A percentile compares a stretch with the other conserved stretches of the same genome.
Evolutionary conservation across 2,329 filamentous ascomycete species (phyloP).

Genomic region (Curvularia hawaiiensis): DNA sequence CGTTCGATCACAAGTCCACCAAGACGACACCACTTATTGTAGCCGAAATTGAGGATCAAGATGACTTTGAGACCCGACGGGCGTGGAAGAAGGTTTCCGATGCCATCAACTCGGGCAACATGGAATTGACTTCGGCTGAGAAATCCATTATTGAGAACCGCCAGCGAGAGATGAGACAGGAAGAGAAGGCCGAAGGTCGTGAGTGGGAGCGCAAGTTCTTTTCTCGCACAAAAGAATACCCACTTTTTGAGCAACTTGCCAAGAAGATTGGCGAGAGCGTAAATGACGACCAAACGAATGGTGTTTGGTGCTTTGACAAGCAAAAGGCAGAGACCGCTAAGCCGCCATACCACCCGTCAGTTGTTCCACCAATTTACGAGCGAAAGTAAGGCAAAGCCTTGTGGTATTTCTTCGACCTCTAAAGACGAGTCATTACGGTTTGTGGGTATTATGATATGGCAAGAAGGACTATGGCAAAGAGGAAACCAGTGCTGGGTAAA

Average conservation of each 20-base stretch:
- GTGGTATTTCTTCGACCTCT: background rate
- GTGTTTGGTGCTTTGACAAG: slow-evolving; percentile 71
- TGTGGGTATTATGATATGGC: background rate
- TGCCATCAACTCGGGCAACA: slow-evolving; percentile 80
- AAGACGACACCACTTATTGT: slow-evolving; percentile 71
- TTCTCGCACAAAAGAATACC: slow-evolving; percentile 50
- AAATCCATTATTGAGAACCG: slow-evolving; percentile 91
- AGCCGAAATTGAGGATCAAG: slow-evolving; percentile 76
- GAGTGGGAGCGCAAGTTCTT: slow-evolving; percentile 90
- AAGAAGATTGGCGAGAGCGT: slow-evolving; percentile 53
- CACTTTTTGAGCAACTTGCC: slow-evolving; percentile 55
- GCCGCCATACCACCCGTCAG: slow-evolving; percentile 36
- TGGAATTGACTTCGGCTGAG: slow-evolving; percentile 77
- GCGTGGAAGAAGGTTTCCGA: slow-evolving; percentile 87
- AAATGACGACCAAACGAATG: slow-evolving; percentile 70
- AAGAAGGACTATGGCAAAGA: background rate
- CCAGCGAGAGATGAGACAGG: slow-evolving; percentile 76
- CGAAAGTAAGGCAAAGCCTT: slow-evolving; percentile 13
- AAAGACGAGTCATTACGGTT: background rate
- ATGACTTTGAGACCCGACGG: slow-evolving; percentile 83
- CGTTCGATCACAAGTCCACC: slow-evolving; percentile 54
- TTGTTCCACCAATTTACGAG: slow-evolving; percentile 36
- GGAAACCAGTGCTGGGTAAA: background rate
- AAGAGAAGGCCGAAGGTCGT: slow-evolving; percentile 74
- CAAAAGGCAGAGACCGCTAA: slow-evolving; percentile 50